Conservation (phyloP, 352 stramenopile species). For the Aphanomyces cochlioides region DNA sequence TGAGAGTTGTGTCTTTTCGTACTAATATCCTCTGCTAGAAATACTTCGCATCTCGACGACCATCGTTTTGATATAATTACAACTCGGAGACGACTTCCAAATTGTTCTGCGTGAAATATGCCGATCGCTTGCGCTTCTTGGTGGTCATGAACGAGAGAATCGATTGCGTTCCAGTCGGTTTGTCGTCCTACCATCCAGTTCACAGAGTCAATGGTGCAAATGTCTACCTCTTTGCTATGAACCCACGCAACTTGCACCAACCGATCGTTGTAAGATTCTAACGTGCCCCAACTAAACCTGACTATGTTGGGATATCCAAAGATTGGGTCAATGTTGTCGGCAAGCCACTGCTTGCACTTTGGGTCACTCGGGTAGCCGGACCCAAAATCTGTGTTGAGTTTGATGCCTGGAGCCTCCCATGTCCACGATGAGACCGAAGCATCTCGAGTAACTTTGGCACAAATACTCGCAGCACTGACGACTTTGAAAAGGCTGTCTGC, state of each 20-base stretch:
- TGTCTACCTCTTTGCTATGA: slow-evolving; percentile 58
- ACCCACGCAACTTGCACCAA: slow-evolving; percentile 67
- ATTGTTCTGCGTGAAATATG: slow-evolving; percentile 17
- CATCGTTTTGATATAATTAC: neutral
- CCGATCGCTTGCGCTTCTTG: slow-evolving; percentile 28
- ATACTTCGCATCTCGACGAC: no score
- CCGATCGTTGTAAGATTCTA: slow-evolving; percentile 48
- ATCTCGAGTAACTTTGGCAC: slow-evolving; percentile 92
- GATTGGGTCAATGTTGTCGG: slow-evolving; percentile 72
- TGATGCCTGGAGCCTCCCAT: slow-evolving; percentile 73
- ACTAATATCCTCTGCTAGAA: no score
- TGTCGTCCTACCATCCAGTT: slow-evolving; percentile 38
- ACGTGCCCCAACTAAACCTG: slow-evolving; percentile 89
- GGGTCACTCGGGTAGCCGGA: slow-evolving; percentile 91
- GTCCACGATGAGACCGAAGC: slow-evolving; percentile 83
- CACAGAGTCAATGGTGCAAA: neutral
- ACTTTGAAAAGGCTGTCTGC: slow-evolving; percentile 95
- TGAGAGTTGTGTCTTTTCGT: no score
- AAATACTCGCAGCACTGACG: slow-evolving; percentile 90
- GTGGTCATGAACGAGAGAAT: slow-evolving; percentile 75
- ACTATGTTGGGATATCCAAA: slow-evolving; percentile 92
- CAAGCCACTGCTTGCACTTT: slow-evolving; percentile 88
- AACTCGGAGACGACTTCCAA: slow-evolving; percentile 18
- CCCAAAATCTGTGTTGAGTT: slow-evolving; percentile 71
- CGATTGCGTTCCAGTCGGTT: slow-evolving; percentile 57